Conservation (phyloP, 345 rosid species). For the Trapa incisa region DNA sequence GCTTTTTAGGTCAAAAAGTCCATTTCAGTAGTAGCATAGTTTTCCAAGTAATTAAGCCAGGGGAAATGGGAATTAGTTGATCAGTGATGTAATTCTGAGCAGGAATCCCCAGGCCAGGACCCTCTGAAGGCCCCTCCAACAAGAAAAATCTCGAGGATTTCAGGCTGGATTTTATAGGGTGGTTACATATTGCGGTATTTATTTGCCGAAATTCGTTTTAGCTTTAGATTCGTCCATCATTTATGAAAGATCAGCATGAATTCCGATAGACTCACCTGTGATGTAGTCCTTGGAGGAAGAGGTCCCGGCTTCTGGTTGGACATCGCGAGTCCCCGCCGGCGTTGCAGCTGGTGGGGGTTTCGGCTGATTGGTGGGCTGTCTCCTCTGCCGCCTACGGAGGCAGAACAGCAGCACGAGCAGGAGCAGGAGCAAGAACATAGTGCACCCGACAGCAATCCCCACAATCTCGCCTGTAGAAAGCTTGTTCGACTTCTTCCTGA, state of each 20-base stretch:
- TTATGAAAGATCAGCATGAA: no score
- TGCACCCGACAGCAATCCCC: slow-evolving; percentile 19
- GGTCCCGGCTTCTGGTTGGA: slow-evolving; percentile 33
- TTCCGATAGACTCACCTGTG: slow-evolving; percentile 22
- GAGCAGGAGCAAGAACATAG: slow-evolving; percentile 15
- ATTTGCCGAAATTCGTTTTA: neutral
- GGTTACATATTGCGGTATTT: no score
- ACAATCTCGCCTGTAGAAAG: slow-evolving; percentile 21
- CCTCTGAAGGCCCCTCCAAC: no score
- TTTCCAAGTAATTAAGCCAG: no score
- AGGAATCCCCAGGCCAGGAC: no score
- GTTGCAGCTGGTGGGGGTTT: slow-evolving; percentile 17
- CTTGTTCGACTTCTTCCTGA: slow-evolving; percentile 8
- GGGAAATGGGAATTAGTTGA: no score
- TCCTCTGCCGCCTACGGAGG: slow-evolving; percentile 13
- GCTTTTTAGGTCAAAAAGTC: no score
- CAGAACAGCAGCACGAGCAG: slow-evolving; percentile 14
- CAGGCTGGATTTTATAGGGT: no score
- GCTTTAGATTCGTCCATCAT: neutral
- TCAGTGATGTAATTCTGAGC: no score
- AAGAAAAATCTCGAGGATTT: no score
- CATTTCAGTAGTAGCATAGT: no score
- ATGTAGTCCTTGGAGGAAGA: slow-evolving; percentile 76
- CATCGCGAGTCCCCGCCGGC: slow-evolving; percentile 8
- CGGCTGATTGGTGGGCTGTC: slow-evolving; percentile 14